A percentile compares a stretch with the other conserved stretches of the same genome.
Conservation (phyloP, 805 yeast genomes). For the Lipomyces kockii region DNA sequence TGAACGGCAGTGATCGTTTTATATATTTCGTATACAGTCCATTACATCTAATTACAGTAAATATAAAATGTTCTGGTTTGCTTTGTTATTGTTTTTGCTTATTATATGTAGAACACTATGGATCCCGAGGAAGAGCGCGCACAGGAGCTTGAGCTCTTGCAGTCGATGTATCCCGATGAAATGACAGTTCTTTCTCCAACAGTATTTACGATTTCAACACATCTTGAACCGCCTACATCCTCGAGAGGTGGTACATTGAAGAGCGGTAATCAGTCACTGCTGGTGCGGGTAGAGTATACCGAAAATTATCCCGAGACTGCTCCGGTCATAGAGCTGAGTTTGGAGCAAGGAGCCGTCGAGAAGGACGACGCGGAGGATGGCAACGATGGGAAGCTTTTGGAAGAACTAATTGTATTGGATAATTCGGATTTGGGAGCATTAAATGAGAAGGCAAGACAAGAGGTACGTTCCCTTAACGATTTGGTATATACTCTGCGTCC, state of each 20-base stretch:
- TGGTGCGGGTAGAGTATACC: conserved; percentile 71
- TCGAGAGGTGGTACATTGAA: conserved; percentile 1
- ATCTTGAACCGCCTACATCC: conserved; percentile 66
- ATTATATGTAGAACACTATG: conserved; percentile 50
- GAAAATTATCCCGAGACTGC: conserved; percentile 79
- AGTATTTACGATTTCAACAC: conserved; percentile 61
- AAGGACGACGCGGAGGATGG: conserved; percentile 55
- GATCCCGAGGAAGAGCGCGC: conserved; percentile 80
- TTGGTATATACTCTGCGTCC: not conserved
- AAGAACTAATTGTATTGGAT: conserved; percentile 43
- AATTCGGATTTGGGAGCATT: conserved; percentile 41
- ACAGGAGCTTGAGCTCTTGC: conserved; percentile 88
- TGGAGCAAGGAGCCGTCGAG: conserved; percentile 34
- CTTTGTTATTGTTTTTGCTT: not conserved
- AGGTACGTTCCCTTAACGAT: conserved; percentile 10
- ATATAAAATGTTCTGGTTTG: not conserved
- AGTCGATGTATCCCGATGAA: conserved; percentile 94
- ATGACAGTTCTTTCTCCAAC: conserved; percentile 53
- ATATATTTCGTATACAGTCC: too few species aligned
- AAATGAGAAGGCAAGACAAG: conserved; percentile 38
- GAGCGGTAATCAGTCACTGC: conserved; percentile 53
- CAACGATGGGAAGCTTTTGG: conserved; percentile 59
- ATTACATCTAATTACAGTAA: not conserved
- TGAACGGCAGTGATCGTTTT: too few species aligned
- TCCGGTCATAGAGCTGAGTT: conserved; percentile 59